phyloP scores from a whole-genome alignment of 345 rosid species.

The Camelina laxa region DNA sequence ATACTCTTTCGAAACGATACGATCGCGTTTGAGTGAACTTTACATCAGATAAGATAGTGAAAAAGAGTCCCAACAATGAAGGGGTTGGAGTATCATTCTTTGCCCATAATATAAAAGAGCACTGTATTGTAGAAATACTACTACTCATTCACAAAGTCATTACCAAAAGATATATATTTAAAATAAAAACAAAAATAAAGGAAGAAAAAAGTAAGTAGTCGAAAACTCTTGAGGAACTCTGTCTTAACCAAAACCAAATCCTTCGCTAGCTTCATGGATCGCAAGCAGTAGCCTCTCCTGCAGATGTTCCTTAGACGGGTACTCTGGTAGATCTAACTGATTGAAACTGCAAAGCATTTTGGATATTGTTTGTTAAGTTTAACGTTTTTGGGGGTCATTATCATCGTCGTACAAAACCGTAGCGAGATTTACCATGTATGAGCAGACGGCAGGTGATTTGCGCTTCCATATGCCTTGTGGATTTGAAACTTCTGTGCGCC shows the following conservation, averaged over 20 bases:
- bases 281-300: conserved; percentile 93
- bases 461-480: conserved; percentile 97
- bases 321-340: conserved; percentile 95
- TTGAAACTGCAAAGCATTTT: conserved; percentile 73
- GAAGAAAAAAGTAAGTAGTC: background rate
- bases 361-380: background rate
- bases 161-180: conserved; percentile 5
- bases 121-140: conserved; percentile 7
- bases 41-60: conserved; percentile 13
- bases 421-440: conserved; percentile 74
- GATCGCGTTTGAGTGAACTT: background rate
- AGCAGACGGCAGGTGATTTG: conserved; percentile 93
- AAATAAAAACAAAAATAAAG: background rate
- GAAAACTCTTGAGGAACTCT: background rate
- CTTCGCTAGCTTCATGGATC: conserved; percentile 94
- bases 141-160: conserved; percentile 38
- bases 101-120: conserved; percentile 15
- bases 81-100: conserved; percentile 6
- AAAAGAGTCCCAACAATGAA: background rate
- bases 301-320: conserved; percentile 86
- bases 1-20: background rate
- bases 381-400: background rate
- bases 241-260: conserved; percentile 88
- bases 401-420: background rate
- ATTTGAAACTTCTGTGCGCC: conserved; percentile 96